Percentiles rank a stretch among this genome's conserved stretches.
Evolutionary conservation across 2,329 filamentous ascomycete species (phyloP).

Genomic region (Colletotrichum nymphaeae): DNA sequence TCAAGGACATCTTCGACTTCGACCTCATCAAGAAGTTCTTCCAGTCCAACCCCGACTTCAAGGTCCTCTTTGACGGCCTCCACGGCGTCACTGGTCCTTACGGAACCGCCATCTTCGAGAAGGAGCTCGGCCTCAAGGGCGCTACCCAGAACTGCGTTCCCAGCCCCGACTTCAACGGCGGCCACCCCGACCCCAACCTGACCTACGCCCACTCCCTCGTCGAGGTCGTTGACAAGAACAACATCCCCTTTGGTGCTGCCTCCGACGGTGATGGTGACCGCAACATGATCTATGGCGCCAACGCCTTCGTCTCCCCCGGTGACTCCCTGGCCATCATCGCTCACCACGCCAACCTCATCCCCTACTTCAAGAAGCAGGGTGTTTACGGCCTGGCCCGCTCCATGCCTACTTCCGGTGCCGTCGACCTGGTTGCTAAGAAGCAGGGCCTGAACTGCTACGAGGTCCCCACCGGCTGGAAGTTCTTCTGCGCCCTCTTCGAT

Average conservation of each 20-base stretch:
- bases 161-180: conserved; percentile 94
- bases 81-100: conserved; percentile 96
- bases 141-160: conserved; percentile 92
- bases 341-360: conserved; percentile 95
- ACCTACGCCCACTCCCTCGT: conserved; percentile 97
- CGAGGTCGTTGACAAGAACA: conserved; percentile 89
- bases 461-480: conserved; percentile 99
- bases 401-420: conserved; percentile 96
- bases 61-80: conserved; percentile 94
- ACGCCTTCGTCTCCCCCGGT: conserved; percentile 95
- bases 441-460: conserved; percentile 94
- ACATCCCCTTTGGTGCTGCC: conserved; percentile 95
- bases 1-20: conserved; percentile 99
- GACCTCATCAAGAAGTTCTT: conserved; percentile 96
- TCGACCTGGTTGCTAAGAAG: conserved; percentile 95
- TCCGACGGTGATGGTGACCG: conserved; percentile 98
- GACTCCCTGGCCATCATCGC: conserved; percentile 98
- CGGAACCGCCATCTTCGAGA: conserved; percentile 92
- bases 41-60: conserved; percentile 87
- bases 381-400: conserved; percentile 95
- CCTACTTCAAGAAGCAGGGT: conserved; percentile 98
- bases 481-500: conserved; percentile 97
- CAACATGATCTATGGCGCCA: conserved; percentile 99
- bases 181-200: conserved; percentile 97
- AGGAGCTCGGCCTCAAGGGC: conserved; percentile 85